Evolutionary conservation across 176 grass and related monocot species (phyloP).

Genomic region (Triticum timopheevii): DNA sequence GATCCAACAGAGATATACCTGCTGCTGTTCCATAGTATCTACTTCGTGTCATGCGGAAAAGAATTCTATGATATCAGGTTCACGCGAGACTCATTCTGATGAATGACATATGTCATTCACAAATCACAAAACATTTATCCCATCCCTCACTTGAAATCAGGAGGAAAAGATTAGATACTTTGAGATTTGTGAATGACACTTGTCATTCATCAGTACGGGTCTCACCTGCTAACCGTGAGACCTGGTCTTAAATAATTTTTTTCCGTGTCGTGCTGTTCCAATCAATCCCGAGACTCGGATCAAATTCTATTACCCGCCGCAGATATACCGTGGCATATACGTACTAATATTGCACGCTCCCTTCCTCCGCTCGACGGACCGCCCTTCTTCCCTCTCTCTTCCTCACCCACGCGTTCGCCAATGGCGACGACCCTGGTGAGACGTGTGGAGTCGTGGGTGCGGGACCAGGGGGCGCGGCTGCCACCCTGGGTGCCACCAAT

Average conservation of each 20-base stretch:
- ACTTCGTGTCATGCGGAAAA: no score
- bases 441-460: slow-evolving; percentile 74
- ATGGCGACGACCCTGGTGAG: slow-evolving; percentile 56
- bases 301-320: neutral
- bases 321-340: slow-evolving; percentile 15
- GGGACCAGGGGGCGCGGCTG: slow-evolving; percentile 55
- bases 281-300: neutral
- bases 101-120: no score
- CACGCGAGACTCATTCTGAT: no score
- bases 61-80: no score
- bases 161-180: no score
- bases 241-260: no score
- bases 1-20: neutral
- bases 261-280: no score
- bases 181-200: no score
- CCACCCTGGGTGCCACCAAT: slow-evolving; percentile 37
- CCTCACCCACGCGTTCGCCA: neutral
- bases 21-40: neutral
- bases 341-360: slow-evolving; percentile 23
- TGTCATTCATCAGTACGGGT: no score
- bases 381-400: neutral
- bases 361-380: slow-evolving; percentile 29
- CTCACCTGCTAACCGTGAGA: no score
- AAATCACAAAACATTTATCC: no score
- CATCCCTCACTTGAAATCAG: no score